Evolutionary conservation across 1,139 yeast species (phyloP).

Genomic region (Arxiozyma slooffiae): DNA sequence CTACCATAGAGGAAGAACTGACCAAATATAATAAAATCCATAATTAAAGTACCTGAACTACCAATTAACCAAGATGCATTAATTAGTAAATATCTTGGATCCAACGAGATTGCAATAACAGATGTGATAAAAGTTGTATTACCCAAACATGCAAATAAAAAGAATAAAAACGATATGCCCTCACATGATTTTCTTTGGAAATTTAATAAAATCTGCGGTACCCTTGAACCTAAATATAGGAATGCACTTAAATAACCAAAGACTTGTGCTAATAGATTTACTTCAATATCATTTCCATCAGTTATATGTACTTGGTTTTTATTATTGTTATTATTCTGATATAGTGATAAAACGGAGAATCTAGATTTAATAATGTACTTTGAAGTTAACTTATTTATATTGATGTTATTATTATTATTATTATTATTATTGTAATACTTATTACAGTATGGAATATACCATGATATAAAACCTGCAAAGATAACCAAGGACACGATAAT

Average conservation of each 20-base stretch:
- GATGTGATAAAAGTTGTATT: constrained; percentile 82
- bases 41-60: constrained; percentile 71
- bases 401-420: background rate
- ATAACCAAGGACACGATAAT: constrained; percentile 63
- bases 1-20: constrained; percentile 34
- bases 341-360: background rate
- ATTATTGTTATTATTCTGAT: background rate
- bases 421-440: constrained; percentile 8
- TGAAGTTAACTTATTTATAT: too few species aligned
- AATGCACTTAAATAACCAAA: constrained; percentile 90
- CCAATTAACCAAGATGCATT: constrained; percentile 93
- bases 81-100: constrained; percentile 59
- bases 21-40: constrained; percentile 75
- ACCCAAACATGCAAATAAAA: constrained; percentile 86
- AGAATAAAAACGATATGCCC: constrained; percentile 85
- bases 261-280: constrained; percentile 48
- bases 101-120: constrained; percentile 65
- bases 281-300: background rate
- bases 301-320: background rate
- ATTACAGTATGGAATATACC: constrained; percentile 56
- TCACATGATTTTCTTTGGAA: constrained; percentile 81
- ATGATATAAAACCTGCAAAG: constrained; percentile 72
- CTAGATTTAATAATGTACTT: constrained; percentile 15
- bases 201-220: constrained; percentile 82
- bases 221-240: constrained; percentile 74